A percentile compares a stretch with the other conserved stretches of the same genome.
Evolutionary conservation across 768 basidiomycete genomes (phyloP).

Genomic region (Boletus reticuloceps): DNA sequence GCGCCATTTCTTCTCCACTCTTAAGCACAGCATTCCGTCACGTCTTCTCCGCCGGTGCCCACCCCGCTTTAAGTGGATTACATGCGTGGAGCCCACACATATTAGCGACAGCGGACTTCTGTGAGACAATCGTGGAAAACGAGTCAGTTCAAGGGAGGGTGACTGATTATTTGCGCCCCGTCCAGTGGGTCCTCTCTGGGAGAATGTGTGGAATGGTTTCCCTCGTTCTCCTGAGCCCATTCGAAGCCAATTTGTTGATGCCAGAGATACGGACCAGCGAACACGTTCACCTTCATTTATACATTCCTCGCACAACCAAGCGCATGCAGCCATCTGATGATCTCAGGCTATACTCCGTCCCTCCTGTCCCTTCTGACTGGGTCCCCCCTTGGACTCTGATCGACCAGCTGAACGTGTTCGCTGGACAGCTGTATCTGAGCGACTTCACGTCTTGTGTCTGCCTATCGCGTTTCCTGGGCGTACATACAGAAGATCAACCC

Average conservation of each 20-base stretch:
- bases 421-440: background rate
- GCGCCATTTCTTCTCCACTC: background rate
- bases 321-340: background rate
- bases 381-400: background rate
- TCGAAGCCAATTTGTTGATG: background rate
- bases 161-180: background rate
- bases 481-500: background rate
- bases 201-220: background rate
- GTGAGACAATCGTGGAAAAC: background rate
- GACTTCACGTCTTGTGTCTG: background rate
- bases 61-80: background rate
- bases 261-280: background rate
- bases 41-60: background rate
- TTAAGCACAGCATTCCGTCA: background rate
- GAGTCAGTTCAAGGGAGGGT: background rate
- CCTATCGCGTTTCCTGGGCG: background rate
- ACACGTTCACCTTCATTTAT: background rate
- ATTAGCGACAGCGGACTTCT: background rate
- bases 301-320: too few species aligned
- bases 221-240: background rate
- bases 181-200: background rate
- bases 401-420: background rate
- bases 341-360: background rate
- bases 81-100: background rate
- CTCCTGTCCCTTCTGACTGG: background rate